A percentile compares a stretch with the other conserved stretches of the same genome.
These are phyloP conservation scores for Verticillium nubilum DNA, from an alignment of 2,329 filamentous ascomycete species.

Conservation along the genomic window DNA sequence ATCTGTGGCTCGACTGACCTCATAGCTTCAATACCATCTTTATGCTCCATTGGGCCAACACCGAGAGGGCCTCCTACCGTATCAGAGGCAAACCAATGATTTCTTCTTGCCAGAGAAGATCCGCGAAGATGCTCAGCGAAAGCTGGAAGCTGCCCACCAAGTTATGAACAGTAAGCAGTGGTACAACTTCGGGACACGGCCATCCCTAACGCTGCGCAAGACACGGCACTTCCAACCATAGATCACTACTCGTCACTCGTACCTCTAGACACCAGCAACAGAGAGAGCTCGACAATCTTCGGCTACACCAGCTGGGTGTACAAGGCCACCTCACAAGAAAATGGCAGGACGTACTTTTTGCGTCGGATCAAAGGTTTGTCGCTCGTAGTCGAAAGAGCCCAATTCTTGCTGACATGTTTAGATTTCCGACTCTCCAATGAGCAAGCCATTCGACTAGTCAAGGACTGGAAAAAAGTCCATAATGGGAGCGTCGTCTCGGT, in stretches of 20 bases:
- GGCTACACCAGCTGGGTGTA: constrained; percentile 92
- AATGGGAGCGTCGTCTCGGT: constrained; percentile 80
- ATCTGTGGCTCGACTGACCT: constrained; percentile 12
- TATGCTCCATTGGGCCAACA: constrained; percentile 86
- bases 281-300: constrained; percentile 74
- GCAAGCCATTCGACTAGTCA: constrained; percentile 77
- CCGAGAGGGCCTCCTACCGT: constrained; percentile 72
- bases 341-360: constrained; percentile 82
- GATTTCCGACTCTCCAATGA: constrained; percentile 86
- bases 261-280: constrained; percentile 74
- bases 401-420: constrained; percentile 20
- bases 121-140: constrained; percentile 84
- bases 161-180: constrained; percentile 65
- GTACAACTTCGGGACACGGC: not conserved
- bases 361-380: constrained; percentile 73
- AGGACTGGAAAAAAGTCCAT: constrained; percentile 82
- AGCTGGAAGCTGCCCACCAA: constrained; percentile 78
- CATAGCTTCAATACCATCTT: constrained; percentile 81
- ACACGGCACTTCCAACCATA: constrained; percentile 67
- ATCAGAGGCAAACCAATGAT: constrained; percentile 82
- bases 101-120: constrained; percentile 87
- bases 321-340: constrained; percentile 85
- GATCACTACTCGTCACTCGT: constrained; percentile 92
- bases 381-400: not conserved
- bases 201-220: constrained; percentile 9